Conservation (phyloP, 1,284 basidiomycete genomes). For the Heterobasidion occidentale region DNA sequence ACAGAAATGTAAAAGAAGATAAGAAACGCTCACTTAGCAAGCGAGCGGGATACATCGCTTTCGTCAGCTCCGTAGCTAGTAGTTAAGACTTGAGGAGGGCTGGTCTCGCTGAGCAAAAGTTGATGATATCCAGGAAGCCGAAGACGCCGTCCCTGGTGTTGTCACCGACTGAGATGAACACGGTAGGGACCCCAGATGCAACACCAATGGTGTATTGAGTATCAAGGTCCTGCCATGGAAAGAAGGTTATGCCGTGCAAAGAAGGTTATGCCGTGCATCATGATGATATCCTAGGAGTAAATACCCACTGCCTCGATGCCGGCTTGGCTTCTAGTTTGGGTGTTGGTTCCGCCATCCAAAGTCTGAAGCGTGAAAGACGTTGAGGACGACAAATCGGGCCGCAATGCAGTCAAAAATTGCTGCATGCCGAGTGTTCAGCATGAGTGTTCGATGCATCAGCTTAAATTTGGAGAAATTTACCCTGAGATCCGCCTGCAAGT, state of each 20-base stretch:
- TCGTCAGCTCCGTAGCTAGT: conserved; percentile 21
- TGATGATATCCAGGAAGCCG: conserved; percentile 19
- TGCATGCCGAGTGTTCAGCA: neutral
- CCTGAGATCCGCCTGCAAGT: conserved; percentile 30
- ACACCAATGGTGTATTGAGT: conserved; percentile 50
- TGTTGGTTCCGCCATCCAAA: conserved; percentile 1
- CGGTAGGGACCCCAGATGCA: conserved; percentile 52
- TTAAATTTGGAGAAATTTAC: too few relatives aligned
- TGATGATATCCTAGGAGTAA: conserved; percentile 33
- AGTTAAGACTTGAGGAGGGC: conserved; percentile 20
- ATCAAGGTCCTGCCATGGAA: conserved; percentile 1
- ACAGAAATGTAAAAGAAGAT: neutral
- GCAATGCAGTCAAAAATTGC: conserved; percentile 14
- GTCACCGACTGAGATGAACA: conserved; percentile 39
- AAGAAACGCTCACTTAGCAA: conserved; percentile 8
- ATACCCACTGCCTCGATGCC: conserved; percentile 27
- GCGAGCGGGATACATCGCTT: conserved; percentile 12
- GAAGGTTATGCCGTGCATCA: conserved; percentile 9
- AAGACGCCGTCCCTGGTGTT: conserved; percentile 18
- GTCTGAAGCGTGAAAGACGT: conserved; percentile 1
- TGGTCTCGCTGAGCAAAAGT: conserved; percentile 16
- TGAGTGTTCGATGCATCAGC: too few relatives aligned
- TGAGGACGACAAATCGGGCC: conserved; percentile 14
- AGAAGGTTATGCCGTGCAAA: neutral
- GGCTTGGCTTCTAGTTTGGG: conserved; percentile 24